Percentiles rank a stretch among this genome's conserved stretches.
Evolutionary conservation across 495 filamentous ascomycete species (phyloP).

Genomic region (Jackrogersella minutella): DNA sequence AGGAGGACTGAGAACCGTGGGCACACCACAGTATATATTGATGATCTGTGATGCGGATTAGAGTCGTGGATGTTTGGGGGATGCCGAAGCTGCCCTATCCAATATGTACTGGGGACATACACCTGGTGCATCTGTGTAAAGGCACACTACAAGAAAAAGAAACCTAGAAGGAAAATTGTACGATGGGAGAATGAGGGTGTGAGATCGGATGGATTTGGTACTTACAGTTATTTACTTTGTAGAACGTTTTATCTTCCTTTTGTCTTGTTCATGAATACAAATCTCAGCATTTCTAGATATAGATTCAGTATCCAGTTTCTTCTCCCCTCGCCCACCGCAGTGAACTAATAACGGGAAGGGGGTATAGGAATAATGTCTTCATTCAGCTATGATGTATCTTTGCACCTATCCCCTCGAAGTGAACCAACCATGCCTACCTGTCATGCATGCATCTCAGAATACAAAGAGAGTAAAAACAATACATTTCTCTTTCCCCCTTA

Average conservation of each 20-base stretch:
- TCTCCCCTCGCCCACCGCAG: background rate
- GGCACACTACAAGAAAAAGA: background rate
- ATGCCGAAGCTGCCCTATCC: no score
- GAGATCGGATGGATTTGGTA: no score
- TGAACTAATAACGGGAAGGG: constrained; percentile 1
- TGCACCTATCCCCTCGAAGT: background rate
- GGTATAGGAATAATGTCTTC: background rate
- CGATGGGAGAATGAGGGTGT: background rate
- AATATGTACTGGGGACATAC: background rate
- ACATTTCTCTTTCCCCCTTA: constrained; percentile 14
- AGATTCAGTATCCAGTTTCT: background rate
- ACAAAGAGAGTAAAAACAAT: constrained; percentile 2
- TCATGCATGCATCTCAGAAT: constrained; percentile 13
- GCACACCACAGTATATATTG: background rate
- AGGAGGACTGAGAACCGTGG: no score
- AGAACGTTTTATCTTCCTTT: constrained; percentile 13
- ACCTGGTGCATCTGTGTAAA: background rate
- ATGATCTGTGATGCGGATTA: background rate
- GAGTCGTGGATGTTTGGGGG: background rate
- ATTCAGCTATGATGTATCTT: background rate
- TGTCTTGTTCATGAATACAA: background rate
- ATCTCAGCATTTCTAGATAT: background rate
- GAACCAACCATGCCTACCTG: background rate
- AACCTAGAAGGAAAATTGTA: background rate
- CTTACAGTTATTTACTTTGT: constrained; percentile 12